Evolutionary conservation across 331 rosid species (phyloP).

Genomic region (Quercus lobata): DNA sequence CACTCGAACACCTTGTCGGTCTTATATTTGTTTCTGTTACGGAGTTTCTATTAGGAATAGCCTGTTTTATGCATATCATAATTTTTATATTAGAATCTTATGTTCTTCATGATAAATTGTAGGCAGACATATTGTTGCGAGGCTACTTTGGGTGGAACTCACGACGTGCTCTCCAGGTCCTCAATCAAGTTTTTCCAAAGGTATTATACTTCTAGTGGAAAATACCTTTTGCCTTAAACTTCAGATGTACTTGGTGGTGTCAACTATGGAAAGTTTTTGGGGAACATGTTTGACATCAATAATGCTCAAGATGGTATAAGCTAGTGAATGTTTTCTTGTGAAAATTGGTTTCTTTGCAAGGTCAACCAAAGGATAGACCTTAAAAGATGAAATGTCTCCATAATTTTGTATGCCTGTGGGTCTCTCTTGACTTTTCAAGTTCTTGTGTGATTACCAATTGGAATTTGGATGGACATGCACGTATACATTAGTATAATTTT

Average conservation of each 20-base stretch:
- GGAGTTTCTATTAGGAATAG: not conserved
- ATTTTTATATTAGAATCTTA: not conserved
- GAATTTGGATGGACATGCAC: not conserved
- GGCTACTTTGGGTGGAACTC: conserved; percentile 97
- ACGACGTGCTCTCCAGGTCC: conserved; percentile 73
- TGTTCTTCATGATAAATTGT: conserved; percentile 19
- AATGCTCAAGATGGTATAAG: not conserved
- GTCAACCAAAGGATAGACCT: not conserved
- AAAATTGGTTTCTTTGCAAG: not conserved
- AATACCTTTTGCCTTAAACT: not conserved
- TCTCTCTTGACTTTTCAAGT: not conserved
- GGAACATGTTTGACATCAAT: not conserved
- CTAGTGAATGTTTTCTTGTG: not conserved
- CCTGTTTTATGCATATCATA: not conserved
- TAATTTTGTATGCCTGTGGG: not conserved
- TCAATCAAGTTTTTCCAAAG: conserved; percentile 76
- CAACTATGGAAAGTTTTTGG: not conserved
- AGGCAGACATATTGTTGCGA: conserved; percentile 83
- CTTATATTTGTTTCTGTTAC: not conserved
- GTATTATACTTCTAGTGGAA: conserved; percentile 32
- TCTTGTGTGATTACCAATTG: not conserved
- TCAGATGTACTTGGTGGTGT: not conserved
- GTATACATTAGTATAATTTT: not conserved
- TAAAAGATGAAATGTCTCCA: not conserved
- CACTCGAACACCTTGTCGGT: too few relatives aligned